Percentiles rank a stretch among this genome's conserved stretches.
phyloP scores from a whole-genome alignment of 352 stramenopile genomes.

The Phytophthora cactorum region DNA sequence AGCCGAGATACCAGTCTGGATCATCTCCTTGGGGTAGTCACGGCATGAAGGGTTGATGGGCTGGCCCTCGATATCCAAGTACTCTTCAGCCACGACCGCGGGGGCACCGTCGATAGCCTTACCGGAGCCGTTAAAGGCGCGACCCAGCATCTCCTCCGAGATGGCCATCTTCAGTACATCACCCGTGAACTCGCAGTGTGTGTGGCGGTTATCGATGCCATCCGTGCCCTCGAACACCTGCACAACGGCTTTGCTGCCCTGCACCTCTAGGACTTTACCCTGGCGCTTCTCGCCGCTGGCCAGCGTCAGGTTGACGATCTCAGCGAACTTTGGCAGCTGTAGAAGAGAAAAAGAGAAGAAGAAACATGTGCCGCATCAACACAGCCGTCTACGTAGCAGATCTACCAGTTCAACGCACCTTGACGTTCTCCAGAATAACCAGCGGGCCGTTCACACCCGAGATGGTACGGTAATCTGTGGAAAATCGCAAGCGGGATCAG shows the following conservation, averaged over 20 bases:
- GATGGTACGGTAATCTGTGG: constrained; percentile 97
- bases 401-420: constrained; percentile 66
- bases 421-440: constrained; percentile 99
- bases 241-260: constrained; percentile 95
- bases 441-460: constrained; percentile 98
- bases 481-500: constrained; percentile 22
- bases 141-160: constrained; percentile 98
- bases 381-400: constrained; percentile 1
- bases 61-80: constrained; percentile 99
- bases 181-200: constrained; percentile 98
- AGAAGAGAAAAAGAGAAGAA: constrained; percentile 7
- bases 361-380: not conserved
- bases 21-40: constrained; percentile 99
- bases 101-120: constrained; percentile 98
- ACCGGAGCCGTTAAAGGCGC: constrained; percentile 97
- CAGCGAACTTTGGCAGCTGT: constrained; percentile 96
- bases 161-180: constrained; percentile 99
- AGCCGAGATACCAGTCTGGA: constrained; percentile 99
- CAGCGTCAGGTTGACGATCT: constrained; percentile 99
- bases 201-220: constrained; percentile 99
- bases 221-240: constrained; percentile 99
- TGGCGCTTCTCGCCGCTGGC: constrained; percentile 95
- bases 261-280: constrained; percentile 96
- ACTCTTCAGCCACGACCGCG: constrained; percentile 98
- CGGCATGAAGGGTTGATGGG: constrained; percentile 99